A percentile compares a stretch with the other conserved stretches of the same genome.
Evolutionary conservation across 306 rosid genomes (phyloP).

Genomic region (Cotoneaster glaucophyllus): DNA sequence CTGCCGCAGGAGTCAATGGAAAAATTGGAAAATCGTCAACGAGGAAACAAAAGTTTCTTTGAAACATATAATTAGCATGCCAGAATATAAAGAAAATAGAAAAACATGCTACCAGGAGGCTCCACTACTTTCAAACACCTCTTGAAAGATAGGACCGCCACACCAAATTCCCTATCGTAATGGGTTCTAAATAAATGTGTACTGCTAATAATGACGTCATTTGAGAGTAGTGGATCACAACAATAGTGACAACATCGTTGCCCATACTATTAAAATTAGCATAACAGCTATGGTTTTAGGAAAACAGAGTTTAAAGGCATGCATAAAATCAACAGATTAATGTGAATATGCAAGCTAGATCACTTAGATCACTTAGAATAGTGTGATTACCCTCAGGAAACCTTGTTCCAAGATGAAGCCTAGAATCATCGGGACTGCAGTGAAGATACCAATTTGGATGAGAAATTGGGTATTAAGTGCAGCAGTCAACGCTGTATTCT

Average conservation of each 20-base stretch:
- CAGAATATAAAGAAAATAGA: not conserved
- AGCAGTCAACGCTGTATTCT: conserved; percentile 63
- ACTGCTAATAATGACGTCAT: not conserved
- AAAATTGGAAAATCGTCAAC: not conserved
- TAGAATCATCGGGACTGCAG: conserved; percentile 85
- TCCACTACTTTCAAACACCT: not conserved
- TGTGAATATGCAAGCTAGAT: not conserved
- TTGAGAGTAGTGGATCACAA: too few relatives aligned
- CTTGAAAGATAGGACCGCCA: not conserved
- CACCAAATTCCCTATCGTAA: not conserved
- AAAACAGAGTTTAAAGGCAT: not conserved
- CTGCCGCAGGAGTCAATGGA: conserved; percentile 45
- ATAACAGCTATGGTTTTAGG: not conserved
- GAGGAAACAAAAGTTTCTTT: not conserved
- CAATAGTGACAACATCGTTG: too few relatives aligned
- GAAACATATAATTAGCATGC: not conserved
- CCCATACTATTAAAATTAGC: not conserved
- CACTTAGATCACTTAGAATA: not conserved
- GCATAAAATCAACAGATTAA: not conserved
- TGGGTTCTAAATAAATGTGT: not conserved
- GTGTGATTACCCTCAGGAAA: conserved; percentile 59
- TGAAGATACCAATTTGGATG: conserved; percentile 80
- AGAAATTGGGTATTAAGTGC: conserved; percentile 83
- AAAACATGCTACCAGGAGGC: not conserved
- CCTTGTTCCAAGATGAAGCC: conserved; percentile 87